These are phyloP conservation scores for Chrysoporthe puriensis DNA, from an alignment of 2,329 filamentous ascomycete species.

Conservation along the genomic window DNA sequence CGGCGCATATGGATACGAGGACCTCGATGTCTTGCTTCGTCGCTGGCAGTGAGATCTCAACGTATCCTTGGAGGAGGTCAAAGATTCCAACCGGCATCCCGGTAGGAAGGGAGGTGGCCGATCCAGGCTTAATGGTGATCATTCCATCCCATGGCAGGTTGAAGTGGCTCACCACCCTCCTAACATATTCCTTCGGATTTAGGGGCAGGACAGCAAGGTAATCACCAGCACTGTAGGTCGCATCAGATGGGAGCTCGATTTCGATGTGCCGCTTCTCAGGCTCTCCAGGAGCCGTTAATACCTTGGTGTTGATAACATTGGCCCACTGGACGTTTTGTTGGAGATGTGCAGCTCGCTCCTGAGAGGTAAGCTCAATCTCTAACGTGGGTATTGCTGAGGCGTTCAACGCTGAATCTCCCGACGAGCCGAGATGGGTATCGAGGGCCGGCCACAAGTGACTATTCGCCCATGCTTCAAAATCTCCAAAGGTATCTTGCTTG, in stretches of 20 bases:
- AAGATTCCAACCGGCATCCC: constrained; percentile 61
- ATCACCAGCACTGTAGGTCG: constrained; percentile 73
- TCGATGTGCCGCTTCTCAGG: constrained; percentile 64
- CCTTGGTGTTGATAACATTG: constrained; percentile 56
- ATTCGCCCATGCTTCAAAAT: constrained; percentile 71
- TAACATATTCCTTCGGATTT: constrained; percentile 66
- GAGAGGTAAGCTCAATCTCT: constrained; percentile 55
- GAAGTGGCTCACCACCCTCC: constrained; percentile 67
- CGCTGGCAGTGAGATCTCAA: constrained; percentile 73
- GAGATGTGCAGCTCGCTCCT: constrained; percentile 56
- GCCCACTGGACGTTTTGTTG: constrained; percentile 68
- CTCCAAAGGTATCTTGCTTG: constrained; percentile 67
- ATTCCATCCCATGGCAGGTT: constrained; percentile 70
- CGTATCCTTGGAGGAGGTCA: constrained; percentile 69
- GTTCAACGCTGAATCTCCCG: constrained; percentile 13
- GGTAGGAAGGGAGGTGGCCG: constrained; percentile 58
- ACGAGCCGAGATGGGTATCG: constrained; percentile 29
- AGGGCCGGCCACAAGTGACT: constrained; percentile 55
- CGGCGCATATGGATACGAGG: not conserved
- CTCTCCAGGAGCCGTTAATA: constrained; percentile 44
- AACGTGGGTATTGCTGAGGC: constrained; percentile 33
- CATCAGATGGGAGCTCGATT: constrained; percentile 67
- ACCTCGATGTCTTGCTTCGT: constrained; percentile 55
- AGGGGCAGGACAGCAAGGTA: constrained; percentile 76
- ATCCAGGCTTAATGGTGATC: constrained; percentile 60